Evolutionary conservation across 371 early-diverging fungal genomes (phyloP).

Genomic region (Mortierella sp.): DNA sequence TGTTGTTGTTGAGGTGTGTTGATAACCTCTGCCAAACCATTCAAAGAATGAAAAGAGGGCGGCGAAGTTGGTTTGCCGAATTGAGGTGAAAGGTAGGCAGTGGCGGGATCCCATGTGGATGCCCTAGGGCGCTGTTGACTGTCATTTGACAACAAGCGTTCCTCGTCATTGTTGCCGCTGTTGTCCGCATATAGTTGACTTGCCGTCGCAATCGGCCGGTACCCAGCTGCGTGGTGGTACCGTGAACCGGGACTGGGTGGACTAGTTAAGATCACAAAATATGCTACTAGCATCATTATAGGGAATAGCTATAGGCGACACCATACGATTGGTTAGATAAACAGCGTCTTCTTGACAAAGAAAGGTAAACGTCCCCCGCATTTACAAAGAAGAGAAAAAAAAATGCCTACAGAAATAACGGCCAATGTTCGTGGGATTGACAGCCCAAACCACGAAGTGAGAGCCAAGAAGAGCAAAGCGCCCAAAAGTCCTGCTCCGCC

Average conservation of each 20-base stretch:
- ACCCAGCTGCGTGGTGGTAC: slow-evolving; percentile 19
- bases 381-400: neutral
- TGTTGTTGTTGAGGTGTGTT: neutral
- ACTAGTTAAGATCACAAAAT: slow-evolving; percentile 41
- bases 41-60: neutral
- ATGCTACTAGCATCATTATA: slow-evolving; percentile 33
- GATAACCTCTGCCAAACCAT: neutral
- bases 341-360: too few relatives aligned
- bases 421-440: slow-evolving; percentile 45
- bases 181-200: neutral
- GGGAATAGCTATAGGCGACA: slow-evolving; percentile 35
- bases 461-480: slow-evolving; percentile 57
- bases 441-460: slow-evolving; percentile 62
- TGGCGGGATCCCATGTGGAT: neutral
- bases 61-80: neutral
- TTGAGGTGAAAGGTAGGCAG: neutral
- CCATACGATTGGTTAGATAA: neutral
- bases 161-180: slow-evolving; percentile 10
- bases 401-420: slow-evolving; percentile 40
- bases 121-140: neutral
- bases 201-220: slow-evolving; percentile 21
- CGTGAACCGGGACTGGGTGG: slow-evolving; percentile 16
- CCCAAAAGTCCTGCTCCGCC: slow-evolving; percentile 66
- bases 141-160: slow-evolving; percentile 9
- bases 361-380: neutral